Base-by-base conservation (phyloP, 2,329 filamentous ascomycete genomes). In the Phialocephala subalpina region DNA sequence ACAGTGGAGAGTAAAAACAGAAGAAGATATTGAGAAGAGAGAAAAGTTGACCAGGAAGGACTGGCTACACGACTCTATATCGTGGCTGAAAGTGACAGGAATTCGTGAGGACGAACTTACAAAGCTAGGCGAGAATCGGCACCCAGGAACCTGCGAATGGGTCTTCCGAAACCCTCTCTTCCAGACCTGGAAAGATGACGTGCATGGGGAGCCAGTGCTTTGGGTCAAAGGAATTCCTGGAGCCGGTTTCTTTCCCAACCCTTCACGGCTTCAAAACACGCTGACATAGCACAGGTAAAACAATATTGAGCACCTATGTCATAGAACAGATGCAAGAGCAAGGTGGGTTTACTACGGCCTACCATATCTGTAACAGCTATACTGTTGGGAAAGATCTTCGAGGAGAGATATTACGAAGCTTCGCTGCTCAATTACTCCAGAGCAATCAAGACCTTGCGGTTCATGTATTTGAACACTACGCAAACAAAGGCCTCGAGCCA, bases 151-250 rank as follows among this genome's bases (percentile, higher is more conserved):
- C 14, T 69, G 64, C 27, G 59, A 63, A 27, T 69, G 67, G 67
- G 55, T 67, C 3, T 40, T 65, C 2, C 20, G 33, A 12, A 63
- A 65, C 20, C 5, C 45, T 6, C 3, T 56, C 8, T 58, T 67
- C 22, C 42, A 58, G 6, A 16, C 45, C 8, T 69, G 67, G 67
- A 60, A 58, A 49, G 58, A 59, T 40, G 62, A 63, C 35, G 56
- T 27, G 1, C 55, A 65, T 56, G 42, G n/a, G 22, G 59, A 65
- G 5, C 53, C 62, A 18, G 20, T 69, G 25, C 47, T 69, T 4
- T 69, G 67, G 67, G 25, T 69, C 9, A 69, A 69, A n/a, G 67
- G 67, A 3, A 67, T 65, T 33, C 67, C 64, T 16, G 67, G 67
- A 61, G 64, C 67, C 36, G 67, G 67, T 69, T 22, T 9, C 29